phyloP scores from a whole-genome alignment of 2,329 filamentous ascomycete species.

The Endothia cerciana region DNA sequence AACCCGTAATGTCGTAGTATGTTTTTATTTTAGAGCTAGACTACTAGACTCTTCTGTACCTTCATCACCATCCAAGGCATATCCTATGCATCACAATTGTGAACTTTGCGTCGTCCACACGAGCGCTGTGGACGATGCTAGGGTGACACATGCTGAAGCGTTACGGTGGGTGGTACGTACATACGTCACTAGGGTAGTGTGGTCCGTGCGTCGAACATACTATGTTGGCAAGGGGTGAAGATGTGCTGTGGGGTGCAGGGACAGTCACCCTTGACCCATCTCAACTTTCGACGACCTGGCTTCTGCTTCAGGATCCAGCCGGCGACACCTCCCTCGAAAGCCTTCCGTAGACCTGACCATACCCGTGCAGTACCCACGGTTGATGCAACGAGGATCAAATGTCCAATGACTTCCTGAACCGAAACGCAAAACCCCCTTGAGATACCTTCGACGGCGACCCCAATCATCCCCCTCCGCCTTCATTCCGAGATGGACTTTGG shows the following conservation, averaged over 20 bases:
- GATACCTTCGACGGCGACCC: conserved; percentile 22
- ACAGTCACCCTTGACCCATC: conserved; percentile 8
- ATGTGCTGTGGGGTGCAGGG: conserved; percentile 7
- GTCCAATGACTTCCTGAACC: conserved; percentile 17
- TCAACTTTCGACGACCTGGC: conserved; percentile 12
- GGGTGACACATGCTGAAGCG: not conserved
- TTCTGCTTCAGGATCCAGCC: conserved; percentile 7
- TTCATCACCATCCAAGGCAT: too few relatives aligned
- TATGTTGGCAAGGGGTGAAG: not conserved
- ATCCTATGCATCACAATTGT: too few relatives aligned
- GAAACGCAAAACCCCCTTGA: conserved; percentile 3
- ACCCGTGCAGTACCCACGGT: not conserved
- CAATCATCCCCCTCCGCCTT: conserved; percentile 13
- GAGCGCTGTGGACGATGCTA: too few relatives aligned
- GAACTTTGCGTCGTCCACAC: too few relatives aligned
- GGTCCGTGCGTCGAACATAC: conserved; percentile 9
- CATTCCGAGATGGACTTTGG: conserved; percentile 61
- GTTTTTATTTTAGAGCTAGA: too few relatives aligned
- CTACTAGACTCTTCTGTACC: too few relatives aligned
- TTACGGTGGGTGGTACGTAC: not conserved
- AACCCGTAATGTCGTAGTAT: too few relatives aligned
- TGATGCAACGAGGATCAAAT: not conserved
- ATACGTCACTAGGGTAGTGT: conserved; percentile 1
- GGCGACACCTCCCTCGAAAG: not conserved
- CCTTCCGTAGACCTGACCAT: not conserved